phyloP scores from a whole-genome alignment of 2,329 filamentous ascomycete genomes.

The Monilinia vaccinii-corymbosi region DNA sequence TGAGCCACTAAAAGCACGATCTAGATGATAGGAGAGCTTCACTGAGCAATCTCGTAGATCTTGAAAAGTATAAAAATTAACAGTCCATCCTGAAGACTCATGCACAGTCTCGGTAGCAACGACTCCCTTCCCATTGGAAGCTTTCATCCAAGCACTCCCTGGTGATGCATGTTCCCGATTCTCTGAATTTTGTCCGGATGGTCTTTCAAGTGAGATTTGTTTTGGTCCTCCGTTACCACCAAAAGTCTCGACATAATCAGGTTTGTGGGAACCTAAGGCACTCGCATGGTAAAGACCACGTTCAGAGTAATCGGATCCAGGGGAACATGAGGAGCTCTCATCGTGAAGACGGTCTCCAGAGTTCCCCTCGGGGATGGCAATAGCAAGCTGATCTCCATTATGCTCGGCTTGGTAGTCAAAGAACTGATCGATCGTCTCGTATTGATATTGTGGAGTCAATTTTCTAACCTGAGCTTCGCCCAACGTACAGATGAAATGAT shows the following conservation, averaged over 20 bases:
- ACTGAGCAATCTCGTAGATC: neutral
- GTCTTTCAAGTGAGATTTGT: neutral
- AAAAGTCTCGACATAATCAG: neutral
- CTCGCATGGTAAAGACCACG: neutral
- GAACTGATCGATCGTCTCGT: slow-evolving; percentile 42
- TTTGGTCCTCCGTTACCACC: neutral
- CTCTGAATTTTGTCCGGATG: neutral
- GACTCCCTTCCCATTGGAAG: neutral
- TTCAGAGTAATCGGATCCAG: neutral
- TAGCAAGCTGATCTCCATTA: neutral
- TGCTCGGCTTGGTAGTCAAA: slow-evolving; percentile 31
- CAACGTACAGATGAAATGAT: slow-evolving; percentile 52
- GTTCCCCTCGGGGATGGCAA: neutral
- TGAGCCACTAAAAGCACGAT: neutral
- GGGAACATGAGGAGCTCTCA: neutral
- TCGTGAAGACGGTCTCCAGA: neutral
- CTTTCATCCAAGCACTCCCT: neutral
- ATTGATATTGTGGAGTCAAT: slow-evolving; percentile 36
- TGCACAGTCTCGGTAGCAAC: neutral
- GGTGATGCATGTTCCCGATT: neutral
- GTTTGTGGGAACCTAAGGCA: neutral
- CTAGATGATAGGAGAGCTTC: neutral
- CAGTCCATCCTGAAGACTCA: neutral
- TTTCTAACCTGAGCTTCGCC: slow-evolving; percentile 36
- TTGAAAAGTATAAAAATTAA: neutral